Evolutionary conservation across 2,329 filamentous ascomycete species (phyloP).

Genomic region (Fusarium vanettenii): DNA sequence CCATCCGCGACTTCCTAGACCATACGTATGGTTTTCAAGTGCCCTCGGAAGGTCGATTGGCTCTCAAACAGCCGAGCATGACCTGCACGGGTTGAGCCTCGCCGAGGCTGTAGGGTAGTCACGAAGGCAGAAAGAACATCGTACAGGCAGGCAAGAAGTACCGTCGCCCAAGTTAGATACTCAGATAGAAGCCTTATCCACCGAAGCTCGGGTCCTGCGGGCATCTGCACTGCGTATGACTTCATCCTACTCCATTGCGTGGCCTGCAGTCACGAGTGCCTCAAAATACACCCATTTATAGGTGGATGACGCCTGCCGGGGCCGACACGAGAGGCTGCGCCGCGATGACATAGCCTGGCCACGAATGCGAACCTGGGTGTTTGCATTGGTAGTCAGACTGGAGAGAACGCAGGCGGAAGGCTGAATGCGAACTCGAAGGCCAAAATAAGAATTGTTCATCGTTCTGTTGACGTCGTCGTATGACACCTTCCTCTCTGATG

Average conservation of each 20-base stretch:
- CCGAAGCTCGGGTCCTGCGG: neutral
- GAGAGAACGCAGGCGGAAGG: neutral
- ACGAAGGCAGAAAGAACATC: neutral
- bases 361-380: neutral
- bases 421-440: neutral
- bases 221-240: neutral
- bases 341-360: constrained; percentile 7
- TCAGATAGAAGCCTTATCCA: neutral
- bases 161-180: neutral
- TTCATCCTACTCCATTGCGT: constrained; percentile 1
- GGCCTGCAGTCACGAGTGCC: constrained; percentile 3
- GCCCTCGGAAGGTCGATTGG: neutral
- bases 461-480: neutral
- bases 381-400: neutral
- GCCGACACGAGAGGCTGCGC: constrained; percentile 26
- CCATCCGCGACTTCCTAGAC: neutral
- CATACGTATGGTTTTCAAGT: neutral
- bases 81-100: neutral
- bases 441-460: neutral
- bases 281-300: neutral
- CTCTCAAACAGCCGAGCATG: neutral
- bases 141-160: neutral
- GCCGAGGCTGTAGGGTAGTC: neutral
- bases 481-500: neutral
- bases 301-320: neutral